These are phyloP conservation scores for Rhynchospora pubera DNA, from an alignment of 176 grass and related monocot species.

Conservation along the genomic window DNA sequence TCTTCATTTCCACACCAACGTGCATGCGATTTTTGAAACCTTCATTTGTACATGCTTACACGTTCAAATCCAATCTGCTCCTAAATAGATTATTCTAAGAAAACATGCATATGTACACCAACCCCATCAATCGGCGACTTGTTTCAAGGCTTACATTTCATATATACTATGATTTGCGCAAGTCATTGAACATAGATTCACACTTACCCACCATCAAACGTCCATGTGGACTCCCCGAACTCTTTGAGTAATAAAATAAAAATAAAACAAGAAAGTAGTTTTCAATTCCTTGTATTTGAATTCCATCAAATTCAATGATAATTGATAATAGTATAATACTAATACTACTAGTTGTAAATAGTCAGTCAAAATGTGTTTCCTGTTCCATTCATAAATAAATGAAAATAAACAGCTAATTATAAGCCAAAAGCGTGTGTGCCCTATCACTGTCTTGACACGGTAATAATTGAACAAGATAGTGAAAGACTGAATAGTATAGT, in stretches of 20 bases:
- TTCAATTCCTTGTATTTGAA: no score
- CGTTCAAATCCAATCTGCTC: slow-evolving; percentile 12
- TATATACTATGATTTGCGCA: background rate
- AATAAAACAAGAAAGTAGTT: no score
- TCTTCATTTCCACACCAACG: slow-evolving; percentile 1
- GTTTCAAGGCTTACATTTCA: no score
- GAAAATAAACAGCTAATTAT: background rate
- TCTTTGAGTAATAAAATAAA: no score
- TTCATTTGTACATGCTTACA: slow-evolving; percentile 19
- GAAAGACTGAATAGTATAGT: background rate
- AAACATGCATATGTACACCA: background rate
- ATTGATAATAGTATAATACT: background rate
- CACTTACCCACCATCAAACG: no score
- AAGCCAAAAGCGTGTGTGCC: background rate
- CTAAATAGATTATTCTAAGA: background rate
- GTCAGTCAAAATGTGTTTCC: background rate
- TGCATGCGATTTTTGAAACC: slow-evolving; percentile 1
- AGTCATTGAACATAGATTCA: background rate
- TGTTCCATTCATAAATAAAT: background rate
- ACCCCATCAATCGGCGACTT: background rate
- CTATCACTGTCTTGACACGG: background rate
- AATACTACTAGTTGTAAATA: background rate
- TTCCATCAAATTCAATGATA: background rate
- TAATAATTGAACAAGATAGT: background rate
- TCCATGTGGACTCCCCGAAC: no score